Percentiles rank a stretch among this genome's conserved stretches.
Conservation (phyloP, 257 asterid genomes). For the Schizonepeta tenuifolia region DNA sequence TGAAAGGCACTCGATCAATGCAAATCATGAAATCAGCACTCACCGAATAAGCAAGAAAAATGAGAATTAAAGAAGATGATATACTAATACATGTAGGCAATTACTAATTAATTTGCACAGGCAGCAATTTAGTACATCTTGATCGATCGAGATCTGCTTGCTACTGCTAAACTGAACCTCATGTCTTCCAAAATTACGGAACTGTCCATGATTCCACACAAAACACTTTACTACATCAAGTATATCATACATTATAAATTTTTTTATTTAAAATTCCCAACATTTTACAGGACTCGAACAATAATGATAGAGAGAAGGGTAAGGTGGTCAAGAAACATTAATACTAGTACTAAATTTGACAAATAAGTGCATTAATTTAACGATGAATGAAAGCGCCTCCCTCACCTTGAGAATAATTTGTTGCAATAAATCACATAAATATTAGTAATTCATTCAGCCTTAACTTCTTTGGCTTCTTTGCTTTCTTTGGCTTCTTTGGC, state of each 20-base stretch:
- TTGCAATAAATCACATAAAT: background rate
- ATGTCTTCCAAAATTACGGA: background rate
- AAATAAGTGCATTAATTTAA: background rate
- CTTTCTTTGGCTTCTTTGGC: conserved; percentile 25
- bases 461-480: background rate
- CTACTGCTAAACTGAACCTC: background rate
- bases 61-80: background rate
- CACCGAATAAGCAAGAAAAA: background rate
- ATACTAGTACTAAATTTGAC: background rate
- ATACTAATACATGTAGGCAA: background rate
- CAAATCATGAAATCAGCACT: too few relatives aligned
- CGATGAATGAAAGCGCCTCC: background rate
- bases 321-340: too few relatives aligned
- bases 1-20: too few relatives aligned
- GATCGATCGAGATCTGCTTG: background rate
- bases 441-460: background rate
- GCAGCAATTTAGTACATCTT: background rate
- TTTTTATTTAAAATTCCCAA: background rate
- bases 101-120: background rate
- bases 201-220: background rate
- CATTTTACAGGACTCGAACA: background rate
- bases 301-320: background rate
- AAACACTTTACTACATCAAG: background rate
- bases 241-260: background rate
- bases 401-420: background rate